Base-by-base conservation (phyloP, 2,329 filamentous ascomycete species). In the Aspergillus pseudotamarii region DNA sequence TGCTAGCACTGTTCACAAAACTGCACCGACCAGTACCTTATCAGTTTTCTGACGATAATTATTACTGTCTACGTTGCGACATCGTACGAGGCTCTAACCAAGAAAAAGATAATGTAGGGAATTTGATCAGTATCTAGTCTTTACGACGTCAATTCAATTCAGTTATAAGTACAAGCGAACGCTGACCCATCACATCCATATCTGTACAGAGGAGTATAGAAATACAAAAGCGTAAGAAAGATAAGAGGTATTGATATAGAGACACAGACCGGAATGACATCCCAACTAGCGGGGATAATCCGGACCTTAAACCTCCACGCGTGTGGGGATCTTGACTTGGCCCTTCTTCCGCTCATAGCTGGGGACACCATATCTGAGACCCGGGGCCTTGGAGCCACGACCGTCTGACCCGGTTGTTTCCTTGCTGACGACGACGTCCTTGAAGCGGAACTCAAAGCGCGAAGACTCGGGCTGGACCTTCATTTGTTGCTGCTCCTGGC, bases 311-410 rank as follows among this genome's bases (percentile, higher is more conserved):
- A 80, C 80, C 68, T 85, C 83, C 55, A 89, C 86, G 66, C 80
- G 82, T 26, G 83, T 88, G 14, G 87, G 87, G 65, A 89, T 88
- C 81, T 89, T 89, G 69, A 88, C 79, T 66, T 82, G 78, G 28
- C 87, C 87, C 76, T 84, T 85, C 82, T 89, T 89, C 64, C 88
- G 79, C 65, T 89, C 87, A 70, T 87, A 79, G 68, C 83, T 83
- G 56, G 88, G 87, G 63, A 88, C 81, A 69, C 88, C 87, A 71
- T 90, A 90, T 67, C 87, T 80, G 68, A 81, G 83, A 16, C 87
- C 88, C 23, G 85, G 84, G 32, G 85, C 86, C 62, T 75, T 76
- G 26, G 78, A 74, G 36, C 81, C 81, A 68, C 86, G 81, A 11
- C 86, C 87, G 70, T 87, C 80, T 57, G 76, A 73, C 12, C 87